These are phyloP conservation scores for Amaranthus tricolor DNA, from an alignment of 179 eudicot species.

Conservation along the genomic window DNA sequence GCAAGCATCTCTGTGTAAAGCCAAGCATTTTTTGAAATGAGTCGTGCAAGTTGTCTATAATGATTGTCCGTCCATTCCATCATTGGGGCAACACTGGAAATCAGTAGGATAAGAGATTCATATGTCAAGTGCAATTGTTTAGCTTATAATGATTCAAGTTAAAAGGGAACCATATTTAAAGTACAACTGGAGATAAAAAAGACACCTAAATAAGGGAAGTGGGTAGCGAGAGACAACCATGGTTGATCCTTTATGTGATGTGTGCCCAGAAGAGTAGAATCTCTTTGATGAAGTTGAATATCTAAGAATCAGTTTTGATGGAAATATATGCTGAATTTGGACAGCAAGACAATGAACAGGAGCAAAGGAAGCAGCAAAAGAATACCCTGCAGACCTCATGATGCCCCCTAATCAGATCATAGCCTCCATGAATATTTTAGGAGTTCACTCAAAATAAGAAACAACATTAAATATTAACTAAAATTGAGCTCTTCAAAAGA, in stretches of 20 bases:
- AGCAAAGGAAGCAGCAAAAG: constrained; percentile 58
- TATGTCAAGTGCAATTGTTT: neutral
- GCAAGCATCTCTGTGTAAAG: constrained; percentile 96
- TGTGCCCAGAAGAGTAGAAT: constrained; percentile 30
- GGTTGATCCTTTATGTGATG: constrained; percentile 26
- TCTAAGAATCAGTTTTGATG: constrained; percentile 24
- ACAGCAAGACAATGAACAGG: constrained; percentile 50
- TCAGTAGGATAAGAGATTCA: constrained; percentile 9
- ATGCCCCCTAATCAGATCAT: constrained; percentile 46
- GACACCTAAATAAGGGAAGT: constrained; percentile 83
- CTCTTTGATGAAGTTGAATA: constrained; percentile 37
- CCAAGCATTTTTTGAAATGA: constrained; percentile 89
- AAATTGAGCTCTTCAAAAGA: too few species aligned
- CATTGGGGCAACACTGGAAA: constrained; percentile 90
- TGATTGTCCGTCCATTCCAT: constrained; percentile 98
- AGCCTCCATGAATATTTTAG: constrained; percentile 29
- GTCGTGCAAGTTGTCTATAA: constrained; percentile 77
- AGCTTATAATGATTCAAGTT: neutral
- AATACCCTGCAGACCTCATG: constrained; percentile 65
- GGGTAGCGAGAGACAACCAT: constrained; percentile 68
- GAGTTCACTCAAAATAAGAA: too few species aligned
- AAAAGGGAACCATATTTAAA: constrained; percentile 9
- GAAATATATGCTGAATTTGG: constrained; percentile 46
- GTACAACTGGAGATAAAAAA: constrained; percentile 11
- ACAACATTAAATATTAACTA: too few species aligned